Conservation (phyloP, 345 rosid genomes). For the Psidium friedrichsthalianum region DNA sequence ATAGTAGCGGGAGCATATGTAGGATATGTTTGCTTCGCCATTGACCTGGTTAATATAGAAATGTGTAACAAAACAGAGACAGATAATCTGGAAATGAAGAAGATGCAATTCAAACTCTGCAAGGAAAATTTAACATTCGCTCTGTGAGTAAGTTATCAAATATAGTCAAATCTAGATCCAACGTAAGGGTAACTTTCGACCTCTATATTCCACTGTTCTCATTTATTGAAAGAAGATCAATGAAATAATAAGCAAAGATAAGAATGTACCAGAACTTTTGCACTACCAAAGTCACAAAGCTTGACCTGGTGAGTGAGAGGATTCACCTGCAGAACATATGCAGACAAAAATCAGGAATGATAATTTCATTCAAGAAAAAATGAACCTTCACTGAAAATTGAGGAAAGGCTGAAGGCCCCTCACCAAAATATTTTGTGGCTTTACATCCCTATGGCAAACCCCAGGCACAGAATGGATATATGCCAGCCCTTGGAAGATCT, state of each 20-base stretch:
- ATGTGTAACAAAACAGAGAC: not conserved
- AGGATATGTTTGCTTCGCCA: slow-evolving; percentile 75
- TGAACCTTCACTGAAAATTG: not conserved
- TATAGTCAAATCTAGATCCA: not conserved
- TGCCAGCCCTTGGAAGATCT: slow-evolving; percentile 28
- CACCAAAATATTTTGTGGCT: slow-evolving; percentile 34
- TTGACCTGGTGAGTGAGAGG: slow-evolving; percentile 46
- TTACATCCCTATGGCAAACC: slow-evolving; percentile 33
- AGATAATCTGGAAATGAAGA: not conserved
- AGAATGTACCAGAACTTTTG: slow-evolving; percentile 42
- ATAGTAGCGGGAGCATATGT: slow-evolving; percentile 79
- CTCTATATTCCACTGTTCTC: not conserved
- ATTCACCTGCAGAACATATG: slow-evolving; percentile 25
- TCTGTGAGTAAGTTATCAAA: not conserved
- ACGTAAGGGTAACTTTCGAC: not conserved
- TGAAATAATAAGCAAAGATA: not conserved
- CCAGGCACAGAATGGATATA: slow-evolving; percentile 26
- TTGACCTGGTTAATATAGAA: not conserved
- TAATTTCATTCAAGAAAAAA: not conserved
- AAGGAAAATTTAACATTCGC: not conserved
- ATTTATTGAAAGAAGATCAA: not conserved
- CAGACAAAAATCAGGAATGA: not conserved
- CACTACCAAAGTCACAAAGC: slow-evolving; percentile 50
- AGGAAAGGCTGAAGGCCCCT: not conserved
- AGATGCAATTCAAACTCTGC: not conserved